phyloP scores from a whole-genome alignment of 768 basidiomycete genomes.

The Asterophora lycoperdoides region DNA sequence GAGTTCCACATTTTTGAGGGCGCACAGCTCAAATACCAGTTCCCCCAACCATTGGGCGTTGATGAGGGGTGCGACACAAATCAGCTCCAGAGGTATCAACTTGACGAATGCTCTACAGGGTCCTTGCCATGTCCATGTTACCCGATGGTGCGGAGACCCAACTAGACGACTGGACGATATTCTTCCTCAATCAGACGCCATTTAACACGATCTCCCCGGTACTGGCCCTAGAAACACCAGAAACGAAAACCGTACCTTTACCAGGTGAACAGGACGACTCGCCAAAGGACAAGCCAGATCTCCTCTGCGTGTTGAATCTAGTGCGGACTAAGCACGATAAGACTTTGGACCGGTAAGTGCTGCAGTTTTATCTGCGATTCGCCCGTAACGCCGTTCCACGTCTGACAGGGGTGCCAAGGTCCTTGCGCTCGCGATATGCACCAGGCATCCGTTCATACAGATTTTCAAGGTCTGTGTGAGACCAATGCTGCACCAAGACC shows the following conservation, averaged over 20 bases:
- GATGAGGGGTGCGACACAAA: constrained; percentile 76
- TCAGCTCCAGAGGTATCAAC: constrained; percentile 3
- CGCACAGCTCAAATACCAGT: constrained; percentile 91
- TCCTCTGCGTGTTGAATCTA: constrained; percentile 86
- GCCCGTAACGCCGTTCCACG: constrained; percentile 1
- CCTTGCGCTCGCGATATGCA: constrained; percentile 92
- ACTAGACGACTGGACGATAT: constrained; percentile 96
- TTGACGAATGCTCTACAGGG: constrained; percentile 39
- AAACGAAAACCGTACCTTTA: constrained; percentile 31
- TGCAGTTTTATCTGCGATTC: constrained; percentile 16
- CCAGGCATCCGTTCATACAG: constrained; percentile 90
- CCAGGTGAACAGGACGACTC: constrained; percentile 31
- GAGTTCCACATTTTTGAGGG: constrained; percentile 98
- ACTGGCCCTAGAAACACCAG: constrained; percentile 63
- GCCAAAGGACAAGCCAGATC: constrained; percentile 37
- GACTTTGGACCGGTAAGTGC: constrained; percentile 60
- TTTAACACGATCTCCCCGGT: constrained; percentile 85
- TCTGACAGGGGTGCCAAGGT: constrained; percentile 79
- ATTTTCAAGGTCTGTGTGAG: constrained; percentile 73
- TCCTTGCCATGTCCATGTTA: constrained; percentile 95
- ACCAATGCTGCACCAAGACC: not conserved
- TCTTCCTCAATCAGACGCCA: constrained; percentile 93
- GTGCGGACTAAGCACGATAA: constrained; percentile 92
- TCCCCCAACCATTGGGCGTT: constrained; percentile 89
- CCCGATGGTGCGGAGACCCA: constrained; percentile 97